phyloP scores from a whole-genome alignment of 1,139 yeast species.

The Scheffersomyces illinoinensis region DNA sequence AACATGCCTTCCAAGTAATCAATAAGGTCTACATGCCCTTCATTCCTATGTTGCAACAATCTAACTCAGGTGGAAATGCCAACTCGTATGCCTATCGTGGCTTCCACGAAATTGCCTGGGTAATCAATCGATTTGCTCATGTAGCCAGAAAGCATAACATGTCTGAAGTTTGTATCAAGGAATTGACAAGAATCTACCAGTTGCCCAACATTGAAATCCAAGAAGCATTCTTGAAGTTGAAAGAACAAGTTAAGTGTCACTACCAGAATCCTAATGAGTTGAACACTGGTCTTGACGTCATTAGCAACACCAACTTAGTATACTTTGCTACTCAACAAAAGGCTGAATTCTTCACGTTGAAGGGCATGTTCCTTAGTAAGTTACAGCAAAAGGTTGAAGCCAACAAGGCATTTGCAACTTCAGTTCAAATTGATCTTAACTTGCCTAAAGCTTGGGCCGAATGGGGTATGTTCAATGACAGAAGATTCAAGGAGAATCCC shows the following conservation, averaged over 20 bases:
- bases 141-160: constrained; percentile 95
- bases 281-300: constrained; percentile 93
- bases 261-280: constrained; percentile 85
- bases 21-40: constrained; percentile 93
- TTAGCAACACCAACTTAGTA: constrained; percentile 91
- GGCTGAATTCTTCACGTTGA: constrained; percentile 94
- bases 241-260: constrained; percentile 98
- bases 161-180: constrained; percentile 95
- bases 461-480: constrained; percentile 96
- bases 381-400: constrained; percentile 91
- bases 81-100: constrained; percentile 96
- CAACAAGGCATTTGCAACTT: constrained; percentile 95
- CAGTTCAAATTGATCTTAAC: constrained; percentile 92
- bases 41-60: constrained; percentile 81
- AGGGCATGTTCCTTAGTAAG: constrained; percentile 96
- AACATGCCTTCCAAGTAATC: constrained; percentile 96
- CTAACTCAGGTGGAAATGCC: constrained; percentile 69
- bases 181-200: constrained; percentile 89
- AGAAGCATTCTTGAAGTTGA: constrained; percentile 91
- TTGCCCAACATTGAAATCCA: constrained; percentile 97
- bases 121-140: constrained; percentile 95
- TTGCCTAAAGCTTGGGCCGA: constrained; percentile 99
- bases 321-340: constrained; percentile 97
- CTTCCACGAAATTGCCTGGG: constrained; percentile 99
- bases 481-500: constrained; percentile 82